Percentiles rank a stretch among this genome's conserved stretches.
Evolutionary conservation across 2,329 filamentous ascomycete species (phyloP).

Genomic region (Epichloe sp.): DNA sequence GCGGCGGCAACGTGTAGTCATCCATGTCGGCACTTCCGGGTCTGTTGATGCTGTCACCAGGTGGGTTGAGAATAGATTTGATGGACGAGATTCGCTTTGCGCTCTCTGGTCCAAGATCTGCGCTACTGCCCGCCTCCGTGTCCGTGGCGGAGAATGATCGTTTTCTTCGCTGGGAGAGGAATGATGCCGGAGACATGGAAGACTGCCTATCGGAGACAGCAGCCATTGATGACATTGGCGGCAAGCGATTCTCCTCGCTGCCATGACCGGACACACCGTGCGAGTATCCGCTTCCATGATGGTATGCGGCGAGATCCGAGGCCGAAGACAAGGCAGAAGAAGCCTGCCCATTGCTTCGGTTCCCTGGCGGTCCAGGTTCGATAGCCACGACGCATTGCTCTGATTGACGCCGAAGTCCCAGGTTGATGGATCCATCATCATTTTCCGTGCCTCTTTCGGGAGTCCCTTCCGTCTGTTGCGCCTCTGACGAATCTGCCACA

Average conservation of each 20-base stretch:
- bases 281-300: constrained; percentile 29
- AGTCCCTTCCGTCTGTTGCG: constrained; percentile 22
- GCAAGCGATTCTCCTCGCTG: constrained; percentile 44
- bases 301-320: constrained; percentile 38
- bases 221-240: constrained; percentile 38
- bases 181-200: constrained; percentile 47
- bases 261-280: constrained; percentile 28
- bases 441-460: constrained; percentile 45
- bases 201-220: constrained; percentile 35
- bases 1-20: constrained; percentile 28
- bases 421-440: constrained; percentile 51
- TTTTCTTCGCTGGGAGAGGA: constrained; percentile 48
- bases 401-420: constrained; percentile 39
- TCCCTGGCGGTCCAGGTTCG: constrained; percentile 29
- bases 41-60: constrained; percentile 11
- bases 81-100: constrained; percentile 60
- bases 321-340: constrained; percentile 30
- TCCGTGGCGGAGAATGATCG: constrained; percentile 53
- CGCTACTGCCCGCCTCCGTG: constrained; percentile 28
- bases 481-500: constrained; percentile 30
- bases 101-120: constrained; percentile 30
- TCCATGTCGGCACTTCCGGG: constrained; percentile 22
- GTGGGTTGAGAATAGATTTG: constrained; percentile 59
- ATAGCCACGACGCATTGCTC: constrained; percentile 30
- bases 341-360: constrained; percentile 28